Evolutionary conservation across 2,329 filamentous ascomycete genomes (phyloP).

Genomic region (Fusarium zealandicum): DNA sequence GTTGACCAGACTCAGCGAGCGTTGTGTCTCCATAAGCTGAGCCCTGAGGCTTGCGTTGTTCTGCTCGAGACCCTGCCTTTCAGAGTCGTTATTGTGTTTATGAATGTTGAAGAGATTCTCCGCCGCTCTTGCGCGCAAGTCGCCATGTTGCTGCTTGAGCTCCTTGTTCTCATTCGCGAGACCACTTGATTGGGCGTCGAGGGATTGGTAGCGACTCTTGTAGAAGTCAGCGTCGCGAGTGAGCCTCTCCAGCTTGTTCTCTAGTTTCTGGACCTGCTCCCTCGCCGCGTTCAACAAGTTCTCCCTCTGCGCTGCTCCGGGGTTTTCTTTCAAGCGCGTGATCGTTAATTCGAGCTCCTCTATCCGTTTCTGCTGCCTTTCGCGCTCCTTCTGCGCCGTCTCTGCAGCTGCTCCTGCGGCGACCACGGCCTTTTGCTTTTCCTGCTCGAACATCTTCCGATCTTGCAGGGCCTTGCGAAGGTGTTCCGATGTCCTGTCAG

Average conservation of each 20-base stretch:
- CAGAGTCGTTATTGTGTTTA: slow-evolving; percentile 51
- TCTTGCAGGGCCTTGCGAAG: slow-evolving; percentile 61
- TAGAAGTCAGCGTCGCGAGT: slow-evolving; percentile 63
- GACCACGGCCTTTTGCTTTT: slow-evolving; percentile 52
- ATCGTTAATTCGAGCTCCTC: slow-evolving; percentile 47
- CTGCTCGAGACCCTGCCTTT: slow-evolving; percentile 46
- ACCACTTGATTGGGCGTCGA: slow-evolving; percentile 56
- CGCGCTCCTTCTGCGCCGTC: slow-evolving; percentile 44
- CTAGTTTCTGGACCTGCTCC: slow-evolving; percentile 51
- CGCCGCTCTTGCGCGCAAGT: slow-evolving; percentile 52
- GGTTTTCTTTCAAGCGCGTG: slow-evolving; percentile 39
- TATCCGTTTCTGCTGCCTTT: slow-evolving; percentile 49
- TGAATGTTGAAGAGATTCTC: slow-evolving; percentile 58
- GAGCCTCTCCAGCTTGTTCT: slow-evolving; percentile 51
- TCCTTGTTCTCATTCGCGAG: slow-evolving; percentile 56
- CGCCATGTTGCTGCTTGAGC: slow-evolving; percentile 52
- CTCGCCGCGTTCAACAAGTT: slow-evolving; percentile 48
- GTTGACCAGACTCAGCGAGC: slow-evolving; percentile 55
- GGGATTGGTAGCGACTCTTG: slow-evolving; percentile 65
- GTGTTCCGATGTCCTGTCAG: slow-evolving; percentile 54
- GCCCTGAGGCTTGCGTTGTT: slow-evolving; percentile 52
- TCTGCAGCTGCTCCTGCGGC: slow-evolving; percentile 42
- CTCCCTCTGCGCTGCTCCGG: slow-evolving; percentile 33
- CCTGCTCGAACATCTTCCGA: slow-evolving; percentile 55
- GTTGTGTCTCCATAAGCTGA: slow-evolving; percentile 58